Conservation (phyloP, 352 stramenopile species). For the Elongisporangium senticosum region DNA sequence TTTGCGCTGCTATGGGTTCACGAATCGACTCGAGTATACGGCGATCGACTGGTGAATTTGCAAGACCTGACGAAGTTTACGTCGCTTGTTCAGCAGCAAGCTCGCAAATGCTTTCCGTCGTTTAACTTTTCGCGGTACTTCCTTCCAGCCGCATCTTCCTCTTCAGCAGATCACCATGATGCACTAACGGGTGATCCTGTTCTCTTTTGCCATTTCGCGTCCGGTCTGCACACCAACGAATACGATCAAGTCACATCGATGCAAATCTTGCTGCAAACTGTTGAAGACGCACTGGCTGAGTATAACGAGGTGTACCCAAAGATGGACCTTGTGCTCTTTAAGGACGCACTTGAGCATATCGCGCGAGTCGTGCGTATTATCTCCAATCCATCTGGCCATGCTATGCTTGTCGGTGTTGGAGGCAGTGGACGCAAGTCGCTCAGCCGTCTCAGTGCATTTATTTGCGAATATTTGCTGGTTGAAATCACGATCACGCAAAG, state of each 20-base stretch:
- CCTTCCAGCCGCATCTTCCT: conserved; percentile 26
- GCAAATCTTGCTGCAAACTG: conserved; percentile 46
- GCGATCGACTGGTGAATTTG: conserved; percentile 87
- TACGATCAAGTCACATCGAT: conserved; percentile 90
- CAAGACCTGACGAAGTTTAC: conserved; percentile 88
- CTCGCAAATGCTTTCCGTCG: conserved; percentile 90
- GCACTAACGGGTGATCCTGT: conserved; percentile 68
- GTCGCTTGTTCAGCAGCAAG: conserved; percentile 81
- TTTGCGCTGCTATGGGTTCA: conserved; percentile 95
- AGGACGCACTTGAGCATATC: conserved; percentile 94
- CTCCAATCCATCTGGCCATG: conserved; percentile 90
- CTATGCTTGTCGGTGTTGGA: conserved; percentile 91
- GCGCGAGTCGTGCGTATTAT: conserved; percentile 93
- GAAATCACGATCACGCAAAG: conserved; percentile 89
- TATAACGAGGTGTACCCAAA: conserved; percentile 91
- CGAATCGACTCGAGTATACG: conserved; percentile 94
- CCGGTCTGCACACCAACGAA: conserved; percentile 78
- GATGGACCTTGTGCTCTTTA: conserved; percentile 96
- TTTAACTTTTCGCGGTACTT: conserved; percentile 91
- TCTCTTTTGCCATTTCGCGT: conserved; percentile 92
- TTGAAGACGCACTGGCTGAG: conserved; percentile 88
- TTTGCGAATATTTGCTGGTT: conserved; percentile 84
- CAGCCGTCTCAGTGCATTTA: conserved; percentile 85
- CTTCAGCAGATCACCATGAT: conserved; percentile 15
- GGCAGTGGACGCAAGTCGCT: conserved; percentile 93